Evolutionary conservation across 805 yeast species (phyloP), one percentile per base, ranked within the genome.

Genomic region (Suhomyces xylopsoci): DNA sequence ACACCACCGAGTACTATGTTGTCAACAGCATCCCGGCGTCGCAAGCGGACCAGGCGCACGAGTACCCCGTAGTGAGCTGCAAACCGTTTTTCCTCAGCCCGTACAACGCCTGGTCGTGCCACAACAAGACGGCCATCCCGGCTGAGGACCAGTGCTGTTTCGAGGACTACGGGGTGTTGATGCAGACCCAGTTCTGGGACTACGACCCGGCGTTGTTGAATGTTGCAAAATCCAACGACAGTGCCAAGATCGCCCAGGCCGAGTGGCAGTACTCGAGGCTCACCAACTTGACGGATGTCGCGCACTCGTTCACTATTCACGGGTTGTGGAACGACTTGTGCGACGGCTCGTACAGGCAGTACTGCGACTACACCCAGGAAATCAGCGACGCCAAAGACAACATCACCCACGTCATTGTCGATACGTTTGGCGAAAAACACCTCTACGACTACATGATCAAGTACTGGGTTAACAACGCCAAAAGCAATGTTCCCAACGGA

Each of bases 91-190:
- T 51, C 45, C 42, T 52, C 43, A 55, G 60, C 40, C 51, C 48
- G 5, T 49, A 45, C 52, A 49, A 54, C 41, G 50, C 57, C 1
- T 61, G 48, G 25, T 55, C 64, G 4, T 61, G 63, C 40, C 55
- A 53, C 46, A 65, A 65, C 55, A 57, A 57, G 17, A 65, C 67
- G 12, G 51, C 38, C 22, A 47, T 57, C 0, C 76, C 73, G 2
- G 74, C 82, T 2, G 71, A 66, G 0, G 84, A 90, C 65, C 64
- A 66, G 5, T 75, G 79, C 53, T 75, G 79, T 51, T 75, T 74
- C 56, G 79, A 75, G 51, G 58, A 63, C 12, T 68, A 70, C 8
- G 79, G 79, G 1, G 63, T 73, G 19, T 60, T 75, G 53, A 63
- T 74, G 57, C 74, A 66, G 51, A 70, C 79, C 7, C 79, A 75